phyloP scores from a whole-genome alignment of 768 basidiomycete species.

The Tylopilus vinaceipallidus region DNA sequence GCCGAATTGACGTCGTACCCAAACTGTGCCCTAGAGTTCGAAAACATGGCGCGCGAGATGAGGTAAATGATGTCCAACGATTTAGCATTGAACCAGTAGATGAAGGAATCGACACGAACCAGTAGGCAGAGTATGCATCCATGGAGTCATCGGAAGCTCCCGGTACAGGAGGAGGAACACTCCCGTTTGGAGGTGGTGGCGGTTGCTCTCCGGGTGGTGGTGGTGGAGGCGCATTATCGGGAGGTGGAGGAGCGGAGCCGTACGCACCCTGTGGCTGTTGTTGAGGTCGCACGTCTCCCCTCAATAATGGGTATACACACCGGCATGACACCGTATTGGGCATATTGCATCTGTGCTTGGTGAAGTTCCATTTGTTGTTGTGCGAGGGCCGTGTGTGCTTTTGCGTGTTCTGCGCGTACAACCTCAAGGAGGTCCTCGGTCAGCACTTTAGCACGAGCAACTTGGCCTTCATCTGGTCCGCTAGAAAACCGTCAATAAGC shows the following conservation, averaged over 20 bases:
- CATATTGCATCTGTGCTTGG: conserved; percentile 79
- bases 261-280: conserved; percentile 33
- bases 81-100: background rate
- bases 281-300: conserved; percentile 6
- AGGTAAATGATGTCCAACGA: background rate
- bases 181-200: conserved; percentile 51
- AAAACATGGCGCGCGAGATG: background rate
- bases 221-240: conserved; percentile 40
- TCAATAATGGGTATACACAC: conserved; percentile 34
- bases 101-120: conserved; percentile 40
- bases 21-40: conserved; percentile 64
- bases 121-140: conserved; percentile 61
- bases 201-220: conserved; percentile 52
- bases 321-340: conserved; percentile 62
- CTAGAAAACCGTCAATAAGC: conserved; percentile 11
- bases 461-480: conserved; percentile 86
- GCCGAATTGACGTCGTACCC: conserved; percentile 84
- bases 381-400: conserved; percentile 60
- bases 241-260: conserved; percentile 37
- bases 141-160: conserved; percentile 41
- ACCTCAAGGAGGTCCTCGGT: conserved; percentile 89
- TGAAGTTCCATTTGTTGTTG: conserved; percentile 88
- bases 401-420: conserved; percentile 84
- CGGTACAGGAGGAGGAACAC: conserved; percentile 39
- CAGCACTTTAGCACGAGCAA: conserved; percentile 80